These are phyloP conservation scores for Cladosporium sp. DNA, from an alignment of 2,329 filamentous ascomycete species.

Conservation along the genomic window DNA sequence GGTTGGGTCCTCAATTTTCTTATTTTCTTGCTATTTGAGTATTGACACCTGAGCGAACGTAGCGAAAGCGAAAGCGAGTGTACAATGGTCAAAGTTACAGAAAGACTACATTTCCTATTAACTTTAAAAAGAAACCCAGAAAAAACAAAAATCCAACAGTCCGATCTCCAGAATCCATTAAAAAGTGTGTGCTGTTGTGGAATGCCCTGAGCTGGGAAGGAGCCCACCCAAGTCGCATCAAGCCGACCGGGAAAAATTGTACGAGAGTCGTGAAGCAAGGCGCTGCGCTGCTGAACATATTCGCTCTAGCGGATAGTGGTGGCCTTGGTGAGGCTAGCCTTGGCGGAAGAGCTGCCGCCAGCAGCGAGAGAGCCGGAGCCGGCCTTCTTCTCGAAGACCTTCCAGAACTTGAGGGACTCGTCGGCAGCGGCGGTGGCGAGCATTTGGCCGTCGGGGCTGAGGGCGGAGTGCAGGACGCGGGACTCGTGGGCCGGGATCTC, in stretches of 20 bases:
- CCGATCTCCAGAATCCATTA: background rate
- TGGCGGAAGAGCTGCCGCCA: slow-evolving; percentile 68
- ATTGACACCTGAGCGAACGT: background rate
- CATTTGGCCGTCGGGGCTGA: slow-evolving; percentile 97
- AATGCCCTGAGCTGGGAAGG: background rate
- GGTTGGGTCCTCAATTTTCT: background rate
- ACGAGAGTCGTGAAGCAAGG: slow-evolving; percentile 1
- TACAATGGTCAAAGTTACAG: background rate
- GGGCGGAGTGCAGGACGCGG: slow-evolving; percentile 89
- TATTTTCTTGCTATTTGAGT: slow-evolving; percentile 1
- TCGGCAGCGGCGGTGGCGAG: slow-evolving; percentile 93
- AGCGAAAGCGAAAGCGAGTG: slow-evolving; percentile 1
- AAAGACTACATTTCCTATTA: slow-evolving; percentile 6
- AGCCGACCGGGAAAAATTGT: background rate
- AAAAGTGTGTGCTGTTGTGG: slow-evolving; percentile 1
- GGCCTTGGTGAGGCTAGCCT: slow-evolving; percentile 78
- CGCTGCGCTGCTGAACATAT: background rate
- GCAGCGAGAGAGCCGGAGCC: slow-evolving; percentile 61
- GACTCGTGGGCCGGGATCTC: slow-evolving; percentile 98
- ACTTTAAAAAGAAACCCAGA: background rate
- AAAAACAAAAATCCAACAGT: background rate
- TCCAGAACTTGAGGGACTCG: slow-evolving; percentile 99
- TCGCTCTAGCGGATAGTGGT: slow-evolving; percentile 58
- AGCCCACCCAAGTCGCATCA: background rate
- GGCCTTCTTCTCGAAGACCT: slow-evolving; percentile 98